Evolutionary conservation across 1,284 basidiomycete genomes (phyloP), one percentile per base, ranked within the genome.

Genomic region (Chalciporus sp.): DNA sequence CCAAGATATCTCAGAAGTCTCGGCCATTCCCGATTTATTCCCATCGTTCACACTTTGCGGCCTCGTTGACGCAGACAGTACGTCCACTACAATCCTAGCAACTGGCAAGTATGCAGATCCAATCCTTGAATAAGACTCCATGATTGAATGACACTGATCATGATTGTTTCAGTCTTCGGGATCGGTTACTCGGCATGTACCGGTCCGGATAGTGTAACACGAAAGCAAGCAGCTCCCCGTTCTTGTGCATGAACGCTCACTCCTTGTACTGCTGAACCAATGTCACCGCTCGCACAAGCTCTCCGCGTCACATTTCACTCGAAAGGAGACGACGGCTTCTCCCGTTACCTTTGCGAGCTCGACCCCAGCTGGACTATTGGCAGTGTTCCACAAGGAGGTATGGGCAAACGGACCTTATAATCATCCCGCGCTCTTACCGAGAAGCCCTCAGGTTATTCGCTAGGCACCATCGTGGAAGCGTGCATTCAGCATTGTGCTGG

Each of bases 321-420:
- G 27, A 46, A 42, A 23, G 12, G 16, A 9, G 53, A 60, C 1
- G 65, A 65, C 5, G 63, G 63, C 6, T 58, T 55, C 4, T 66
- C 57, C 17, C 51, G 63, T 14, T 82, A 77, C 51, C 51, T 46
- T 23, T 80, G 81, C 12, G 58, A 67, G 20, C 66, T 81, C 19
- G 78, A 82, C 53, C 57, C 69, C 12, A 72, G 73, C 12, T 83
- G 81, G 81, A 53, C 67, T 12, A 58, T 80, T 39, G 66, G 10
- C 54, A 84, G 83, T 35, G 68, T 83, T 46, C 76, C 82, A 1
- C 78, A 83, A 61, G 83, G 83, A 69, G 83, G 83, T 81, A 51
- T 19, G 69, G 50, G 29, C 33, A 28, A 7, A 19, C n/a, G n/a
- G n/a, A n/a, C 26, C 16, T 27, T 14, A 27, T 23, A 23, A 49